Percentiles rank a stretch among this genome's conserved stretches.
Evolutionary conservation across 2,329 filamentous ascomycete genomes (phyloP).

Genomic region (Apiospora aurea): DNA sequence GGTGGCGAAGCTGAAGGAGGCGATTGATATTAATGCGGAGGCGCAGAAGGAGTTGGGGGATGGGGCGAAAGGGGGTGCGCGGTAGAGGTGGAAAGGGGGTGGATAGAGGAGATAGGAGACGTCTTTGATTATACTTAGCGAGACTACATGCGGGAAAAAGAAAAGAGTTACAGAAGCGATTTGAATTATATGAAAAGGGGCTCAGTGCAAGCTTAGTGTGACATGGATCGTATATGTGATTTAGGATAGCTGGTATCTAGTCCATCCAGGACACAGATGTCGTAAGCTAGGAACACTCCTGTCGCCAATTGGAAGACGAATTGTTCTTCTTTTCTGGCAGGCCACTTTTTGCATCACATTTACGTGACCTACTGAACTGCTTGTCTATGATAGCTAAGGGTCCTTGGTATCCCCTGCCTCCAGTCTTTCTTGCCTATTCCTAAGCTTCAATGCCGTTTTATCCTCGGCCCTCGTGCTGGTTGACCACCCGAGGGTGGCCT

Average conservation of each 20-base stretch:
- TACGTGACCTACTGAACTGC: no score
- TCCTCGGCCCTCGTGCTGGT: no score
- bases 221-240: neutral
- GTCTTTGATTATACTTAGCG: neutral
- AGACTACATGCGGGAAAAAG: neutral
- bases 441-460: neutral
- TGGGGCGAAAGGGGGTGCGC: slow-evolving; percentile 15
- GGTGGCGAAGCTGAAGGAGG: slow-evolving; percentile 65
- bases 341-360: no score
- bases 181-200: neutral
- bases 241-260: neutral
- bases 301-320: no score
- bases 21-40: slow-evolving; percentile 63
- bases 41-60: slow-evolving; percentile 54
- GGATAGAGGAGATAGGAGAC: neutral
- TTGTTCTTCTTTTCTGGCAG: no score
- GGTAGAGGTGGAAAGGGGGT: neutral
- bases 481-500: neutral
- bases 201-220: neutral
- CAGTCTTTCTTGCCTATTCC: neutral
- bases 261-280: no score
- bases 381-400: neutral
- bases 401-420: neutral
- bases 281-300: no score
- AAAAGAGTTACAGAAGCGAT: neutral